A percentile compares a stretch with the other conserved stretches of the same genome.
phyloP scores from a whole-genome alignment of 768 basidiomycete species.

The Butyriboletus loyo region DNA sequence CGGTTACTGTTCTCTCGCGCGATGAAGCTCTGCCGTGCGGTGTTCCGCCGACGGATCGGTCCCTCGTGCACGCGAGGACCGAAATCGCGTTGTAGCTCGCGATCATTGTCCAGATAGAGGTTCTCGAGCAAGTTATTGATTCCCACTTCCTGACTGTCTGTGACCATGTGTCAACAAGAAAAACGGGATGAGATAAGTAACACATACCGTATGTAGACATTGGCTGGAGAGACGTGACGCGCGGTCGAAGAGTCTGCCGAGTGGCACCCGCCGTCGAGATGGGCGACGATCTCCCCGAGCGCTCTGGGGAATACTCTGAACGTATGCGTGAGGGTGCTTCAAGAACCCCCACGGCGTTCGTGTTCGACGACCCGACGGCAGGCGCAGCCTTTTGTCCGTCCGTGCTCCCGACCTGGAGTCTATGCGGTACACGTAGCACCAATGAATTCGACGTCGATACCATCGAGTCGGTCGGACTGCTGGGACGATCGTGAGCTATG shows the following conservation, averaged over 20 bases:
- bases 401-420: constrained; percentile 65
- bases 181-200: background rate
- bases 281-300: constrained; percentile 79
- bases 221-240: constrained; percentile 50
- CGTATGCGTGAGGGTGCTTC: constrained; percentile 71
- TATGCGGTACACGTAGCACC: constrained; percentile 53
- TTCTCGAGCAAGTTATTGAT: constrained; percentile 88
- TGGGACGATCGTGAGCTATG: constrained; percentile 49
- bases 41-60: constrained; percentile 72
- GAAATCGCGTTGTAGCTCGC: constrained; percentile 86
- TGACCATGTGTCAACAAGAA: constrained; percentile 1
- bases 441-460: constrained; percentile 69
- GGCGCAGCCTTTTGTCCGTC: constrained; percentile 88
- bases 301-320: constrained; percentile 63
- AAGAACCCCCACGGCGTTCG: constrained; percentile 78
- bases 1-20: constrained; percentile 59
- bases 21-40: constrained; percentile 64
- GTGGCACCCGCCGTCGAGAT: constrained; percentile 57
- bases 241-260: constrained; percentile 46
- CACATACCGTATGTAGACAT: constrained; percentile 71
- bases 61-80: constrained; percentile 85
- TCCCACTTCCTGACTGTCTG: constrained; percentile 88
- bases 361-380: constrained; percentile 81
- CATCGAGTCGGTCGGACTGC: constrained; percentile 82
- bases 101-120: constrained; percentile 81